Evolutionary conservation across 352 stramenopile genomes (phyloP), one percentile per base, ranked within the genome.

Genomic region (Globisporangium viniferum): DNA sequence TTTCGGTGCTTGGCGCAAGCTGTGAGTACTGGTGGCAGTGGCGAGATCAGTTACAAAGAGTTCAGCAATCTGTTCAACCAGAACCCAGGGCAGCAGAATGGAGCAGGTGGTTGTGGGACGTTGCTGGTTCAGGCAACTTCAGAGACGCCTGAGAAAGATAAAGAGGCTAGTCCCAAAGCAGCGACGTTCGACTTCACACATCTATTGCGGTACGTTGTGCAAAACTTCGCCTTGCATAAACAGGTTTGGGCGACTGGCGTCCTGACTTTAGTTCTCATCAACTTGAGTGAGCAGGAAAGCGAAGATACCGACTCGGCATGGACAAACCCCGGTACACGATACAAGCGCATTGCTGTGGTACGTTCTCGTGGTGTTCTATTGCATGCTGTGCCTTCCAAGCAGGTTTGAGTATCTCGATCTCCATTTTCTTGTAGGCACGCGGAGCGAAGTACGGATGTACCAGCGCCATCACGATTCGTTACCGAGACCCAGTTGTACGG

Each of bases 21-120:
- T 7, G 72, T 84, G 5, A 77, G 88, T 57, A 78, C 76, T 0
- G 77, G 85, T 48, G 73, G 76, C 5, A 85, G 75, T 29, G 78
- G 79, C 15, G 81, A 86, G 62, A 89, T 88, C 61, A 82, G 79
- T 63, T 89, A 86, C 62, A 77, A 77, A 20, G 79, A 89, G 71
- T 89, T 89, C 65, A 81, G 48, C 53, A 68, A 80, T 15, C 56
- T 82, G 57, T 82, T 89, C 27, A 57, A 39, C 35, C 64, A 60
- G 0, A 59, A 59, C 2, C 18, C 63, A 22, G 39, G 5, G 15
- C 3, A 12, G n/a, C 41, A 59, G 22, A 29, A 12, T 44, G 33
- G 18, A 33, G 14, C 36, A 35, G 15, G 24, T 7, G 18, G 51
- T 8, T 48, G 14, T 12, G 49, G 73, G 46, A 44, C 29, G 18